Evolutionary conservation across 768 basidiomycete genomes (phyloP).

Genomic region (Paxillus ammoniavirescens): DNA sequence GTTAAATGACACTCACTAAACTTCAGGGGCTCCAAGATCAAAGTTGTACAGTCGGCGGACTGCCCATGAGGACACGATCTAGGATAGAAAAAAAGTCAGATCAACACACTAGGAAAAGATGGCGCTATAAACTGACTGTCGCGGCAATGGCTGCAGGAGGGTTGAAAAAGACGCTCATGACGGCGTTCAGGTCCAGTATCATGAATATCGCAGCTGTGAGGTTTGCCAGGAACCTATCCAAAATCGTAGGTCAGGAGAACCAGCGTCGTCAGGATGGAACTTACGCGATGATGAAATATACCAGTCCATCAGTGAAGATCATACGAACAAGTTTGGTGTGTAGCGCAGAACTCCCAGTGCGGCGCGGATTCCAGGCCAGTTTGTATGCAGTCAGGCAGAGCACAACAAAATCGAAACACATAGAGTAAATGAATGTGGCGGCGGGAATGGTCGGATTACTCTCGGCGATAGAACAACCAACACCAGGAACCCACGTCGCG

Average conservation of each 20-base stretch:
- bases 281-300: constrained; percentile 75
- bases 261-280: constrained; percentile 19
- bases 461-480: constrained; percentile 52
- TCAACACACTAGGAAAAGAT: not conserved
- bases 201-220: constrained; percentile 55
- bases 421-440: constrained; percentile 73
- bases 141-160: constrained; percentile 59
- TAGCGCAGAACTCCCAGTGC: constrained; percentile 20
- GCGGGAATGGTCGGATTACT: constrained; percentile 66
- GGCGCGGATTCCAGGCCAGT: constrained; percentile 35
- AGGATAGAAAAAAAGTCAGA: not conserved
- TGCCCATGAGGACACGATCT: constrained; percentile 61
- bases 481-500: constrained; percentile 49
- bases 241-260: constrained; percentile 25
- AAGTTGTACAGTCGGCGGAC: constrained; percentile 63
- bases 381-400: constrained; percentile 61
- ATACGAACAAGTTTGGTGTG: constrained; percentile 53
- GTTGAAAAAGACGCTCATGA: constrained; percentile 68
- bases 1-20: constrained; percentile 23
- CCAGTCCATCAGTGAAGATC: constrained; percentile 70
- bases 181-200: constrained; percentile 59
- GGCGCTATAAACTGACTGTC: constrained; percentile 36
- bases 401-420: constrained; percentile 68
- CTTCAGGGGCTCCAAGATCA: constrained; percentile 22
- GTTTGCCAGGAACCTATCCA: constrained; percentile 27